Evolutionary conservation across 106 monocot genomes (phyloP), one percentile per base, ranked within the genome.

Genomic region (Xerophyta viscosa): DNA sequence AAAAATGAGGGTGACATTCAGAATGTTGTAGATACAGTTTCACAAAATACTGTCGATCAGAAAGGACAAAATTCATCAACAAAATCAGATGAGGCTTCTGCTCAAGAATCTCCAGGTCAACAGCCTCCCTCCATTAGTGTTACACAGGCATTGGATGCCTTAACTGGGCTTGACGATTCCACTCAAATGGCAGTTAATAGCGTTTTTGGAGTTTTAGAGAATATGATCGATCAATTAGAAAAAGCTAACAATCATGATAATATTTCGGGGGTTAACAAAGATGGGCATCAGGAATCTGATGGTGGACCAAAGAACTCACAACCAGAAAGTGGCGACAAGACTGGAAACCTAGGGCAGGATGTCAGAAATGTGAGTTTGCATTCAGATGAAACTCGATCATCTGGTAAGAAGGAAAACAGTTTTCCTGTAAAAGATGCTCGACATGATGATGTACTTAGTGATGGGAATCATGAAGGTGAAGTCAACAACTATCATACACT

Each of bases 181-280:
- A 86, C 98, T 20, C 98, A 90, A 62, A 77, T 86, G 71, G 90
- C 98, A n/a, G 82, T 98, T 43, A 98, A 86, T 28, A 98, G 69
- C 71, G 98, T 98, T 15, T 98, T 86, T 67, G 98, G 86, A 41
- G 98, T 98, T 64, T 54, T 90, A 66, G 98, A 98, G 63, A 76
- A 86, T 56, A 81, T 98, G 86, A 90, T 98, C 43, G 98, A 98
- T 45, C 82, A 98, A 25, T 63, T 82, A 27, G 90, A 98, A 69
- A 86, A 89, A 74, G 71, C 64, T 57, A 69, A 52, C 33, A 69
- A 67, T 6, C 23, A 62, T 41, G 67, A 42, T 50, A 61, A 68
- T 39, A 66, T 47, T 43, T 64, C 46, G 39, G 55, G 25, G 42
- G 41, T 41, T 43, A 41, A 54, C 19, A 43, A 53, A 53, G 39